phyloP scores from a whole-genome alignment of 306 rosid species.

The Cucurbita maxima region DNA sequence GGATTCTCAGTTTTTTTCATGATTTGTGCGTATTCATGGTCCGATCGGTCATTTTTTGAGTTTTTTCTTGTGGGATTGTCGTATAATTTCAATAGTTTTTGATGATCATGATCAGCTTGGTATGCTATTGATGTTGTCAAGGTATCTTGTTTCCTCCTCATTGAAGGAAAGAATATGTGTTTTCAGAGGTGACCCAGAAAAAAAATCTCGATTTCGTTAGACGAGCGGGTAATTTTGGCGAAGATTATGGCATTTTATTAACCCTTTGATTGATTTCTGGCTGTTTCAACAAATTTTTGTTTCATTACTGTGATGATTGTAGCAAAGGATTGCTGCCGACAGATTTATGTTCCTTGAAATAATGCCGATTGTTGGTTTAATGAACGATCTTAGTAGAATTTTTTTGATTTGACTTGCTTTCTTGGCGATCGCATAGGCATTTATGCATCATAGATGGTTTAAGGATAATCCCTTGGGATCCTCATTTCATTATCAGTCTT shows the following conservation, averaged over 20 bases:
- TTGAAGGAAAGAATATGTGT: background rate
- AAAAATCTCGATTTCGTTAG: background rate
- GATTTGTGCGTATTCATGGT: background rate
- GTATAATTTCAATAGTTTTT: background rate
- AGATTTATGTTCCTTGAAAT: background rate
- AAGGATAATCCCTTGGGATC: background rate
- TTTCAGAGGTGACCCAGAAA: background rate
- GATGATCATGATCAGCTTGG: background rate
- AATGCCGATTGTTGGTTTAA: background rate
- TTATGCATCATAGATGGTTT: background rate
- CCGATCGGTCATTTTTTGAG: background rate
- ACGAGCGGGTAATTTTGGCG: background rate
- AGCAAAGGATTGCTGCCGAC: background rate
- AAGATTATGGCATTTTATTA: background rate
- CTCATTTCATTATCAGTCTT: background rate
- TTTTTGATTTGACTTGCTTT: background rate
- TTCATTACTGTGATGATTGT: background rate
- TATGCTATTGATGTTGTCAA: background rate
- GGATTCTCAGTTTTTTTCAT: background rate
- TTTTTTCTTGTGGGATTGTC: background rate
- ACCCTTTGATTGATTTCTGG: background rate
- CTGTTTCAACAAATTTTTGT: background rate
- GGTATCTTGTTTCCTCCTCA: background rate
- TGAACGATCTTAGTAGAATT: background rate
- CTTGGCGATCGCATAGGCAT: background rate